Percentiles rank a stretch among this genome's conserved stretches.
Evolutionary conservation across 2,329 filamentous ascomycete species (phyloP).

Genomic region (Pseudogymnoascus sp.): DNA sequence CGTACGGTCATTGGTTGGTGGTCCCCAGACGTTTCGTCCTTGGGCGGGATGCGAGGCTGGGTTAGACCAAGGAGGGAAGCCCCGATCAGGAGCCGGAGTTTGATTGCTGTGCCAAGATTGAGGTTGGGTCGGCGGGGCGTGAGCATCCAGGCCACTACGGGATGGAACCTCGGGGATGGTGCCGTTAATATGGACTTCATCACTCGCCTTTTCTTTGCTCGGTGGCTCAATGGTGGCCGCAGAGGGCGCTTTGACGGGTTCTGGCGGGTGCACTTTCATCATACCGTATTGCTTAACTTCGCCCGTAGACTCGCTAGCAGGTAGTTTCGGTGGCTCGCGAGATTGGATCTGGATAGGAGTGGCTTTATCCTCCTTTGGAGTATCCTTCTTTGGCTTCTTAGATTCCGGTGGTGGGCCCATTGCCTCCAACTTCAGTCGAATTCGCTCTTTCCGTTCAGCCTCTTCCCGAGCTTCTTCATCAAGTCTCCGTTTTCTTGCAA

Average conservation of each 20-base stretch:
- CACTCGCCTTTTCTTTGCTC: not conserved
- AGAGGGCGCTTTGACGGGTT: constrained; percentile 24
- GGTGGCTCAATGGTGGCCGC: not conserved
- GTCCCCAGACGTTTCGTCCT: constrained; percentile 63
- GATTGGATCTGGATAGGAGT: constrained; percentile 29
- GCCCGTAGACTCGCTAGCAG: constrained; percentile 25
- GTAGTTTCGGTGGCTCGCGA: constrained; percentile 19
- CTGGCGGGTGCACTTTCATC: constrained; percentile 38
- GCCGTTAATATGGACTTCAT: not conserved
- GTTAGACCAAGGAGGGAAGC: constrained; percentile 42
- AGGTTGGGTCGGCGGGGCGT: constrained; percentile 10
- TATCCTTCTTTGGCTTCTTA: constrained; percentile 47
- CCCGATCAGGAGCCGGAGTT: constrained; percentile 34
- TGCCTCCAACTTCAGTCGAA: constrained; percentile 64
- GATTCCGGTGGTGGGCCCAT: constrained; percentile 58
- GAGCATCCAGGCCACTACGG: not conserved
- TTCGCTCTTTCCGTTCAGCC: constrained; percentile 61
- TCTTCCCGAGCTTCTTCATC: constrained; percentile 67
- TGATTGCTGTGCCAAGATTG: constrained; percentile 28
- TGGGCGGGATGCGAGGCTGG: constrained; percentile 32
- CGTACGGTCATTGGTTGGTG: constrained; percentile 61
- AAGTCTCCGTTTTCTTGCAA: constrained; percentile 58
- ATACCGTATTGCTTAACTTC: constrained; percentile 38
- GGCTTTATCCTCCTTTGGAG: constrained; percentile 40
- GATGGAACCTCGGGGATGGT: not conserved